Conservation (phyloP, 139 green algal species). For the Chlamydomonas sp. region DNA sequence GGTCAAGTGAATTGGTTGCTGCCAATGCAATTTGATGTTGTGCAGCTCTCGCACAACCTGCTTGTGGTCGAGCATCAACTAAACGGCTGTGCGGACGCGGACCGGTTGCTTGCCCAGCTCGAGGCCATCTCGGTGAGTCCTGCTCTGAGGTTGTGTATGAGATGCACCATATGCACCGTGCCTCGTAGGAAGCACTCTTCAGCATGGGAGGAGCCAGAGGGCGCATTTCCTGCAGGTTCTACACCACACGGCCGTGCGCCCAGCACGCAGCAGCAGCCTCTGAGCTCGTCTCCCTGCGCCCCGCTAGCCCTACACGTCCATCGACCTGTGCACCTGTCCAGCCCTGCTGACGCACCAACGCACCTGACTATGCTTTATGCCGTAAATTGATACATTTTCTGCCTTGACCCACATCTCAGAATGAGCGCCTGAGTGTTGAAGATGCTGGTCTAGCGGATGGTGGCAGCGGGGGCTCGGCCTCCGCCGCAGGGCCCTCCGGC, state of each 20-base stretch:
- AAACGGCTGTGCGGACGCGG: background rate
- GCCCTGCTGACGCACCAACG: too few relatives aligned
- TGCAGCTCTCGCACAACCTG: constrained; percentile 39
- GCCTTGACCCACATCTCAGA: background rate
- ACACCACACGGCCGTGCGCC: too few relatives aligned
- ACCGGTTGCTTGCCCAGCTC: constrained; percentile 12
- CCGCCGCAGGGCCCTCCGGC: background rate
- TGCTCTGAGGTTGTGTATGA: too few relatives aligned
- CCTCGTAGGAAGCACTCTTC: background rate
- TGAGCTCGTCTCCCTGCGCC: too few relatives aligned
- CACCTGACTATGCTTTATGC: too few relatives aligned
- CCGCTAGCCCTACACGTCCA: too few relatives aligned
- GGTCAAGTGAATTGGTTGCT: background rate
- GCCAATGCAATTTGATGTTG: background rate
- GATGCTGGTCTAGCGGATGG: background rate
- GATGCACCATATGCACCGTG: background rate
- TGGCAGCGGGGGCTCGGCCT: background rate
- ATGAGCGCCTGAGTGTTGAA: background rate
- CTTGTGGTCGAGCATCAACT: constrained; percentile 25
- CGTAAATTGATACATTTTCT: too few relatives aligned
- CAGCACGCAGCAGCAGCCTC: too few relatives aligned
- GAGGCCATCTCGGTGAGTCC: constrained; percentile 7
- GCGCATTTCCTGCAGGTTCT: too few relatives aligned
- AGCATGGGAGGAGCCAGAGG: too few relatives aligned
- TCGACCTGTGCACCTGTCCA: too few relatives aligned